phyloP scores from a whole-genome alignment of 2,329 filamentous ascomycete species.

The Alternaria brassicae region DNA sequence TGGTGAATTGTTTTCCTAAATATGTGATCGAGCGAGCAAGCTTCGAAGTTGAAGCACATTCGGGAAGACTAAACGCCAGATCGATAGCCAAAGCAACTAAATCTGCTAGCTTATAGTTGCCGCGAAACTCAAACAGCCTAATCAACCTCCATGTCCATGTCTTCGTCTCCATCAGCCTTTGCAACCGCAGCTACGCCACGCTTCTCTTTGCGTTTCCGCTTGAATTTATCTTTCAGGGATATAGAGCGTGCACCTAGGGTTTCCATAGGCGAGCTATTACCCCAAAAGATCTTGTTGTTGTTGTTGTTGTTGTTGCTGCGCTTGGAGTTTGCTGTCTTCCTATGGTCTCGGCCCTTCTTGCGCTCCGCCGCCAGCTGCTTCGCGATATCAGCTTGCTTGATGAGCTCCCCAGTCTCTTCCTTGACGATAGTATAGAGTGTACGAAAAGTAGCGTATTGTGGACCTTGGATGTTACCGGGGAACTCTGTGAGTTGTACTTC shows the following conservation, averaged over 20 bases:
- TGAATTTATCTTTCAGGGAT: neutral
- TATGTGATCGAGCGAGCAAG: neutral
- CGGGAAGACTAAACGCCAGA: neutral
- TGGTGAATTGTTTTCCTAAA: neutral
- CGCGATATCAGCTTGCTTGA: neutral
- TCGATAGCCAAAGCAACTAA: neutral
- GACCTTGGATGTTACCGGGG: neutral
- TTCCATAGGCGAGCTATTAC: neutral
- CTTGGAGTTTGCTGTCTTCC: neutral
- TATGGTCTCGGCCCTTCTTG: neutral
- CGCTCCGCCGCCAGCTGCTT: neutral
- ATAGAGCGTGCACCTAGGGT: neutral
- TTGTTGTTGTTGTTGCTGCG: neutral
- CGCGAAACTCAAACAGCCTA: neutral
- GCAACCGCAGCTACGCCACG: neutral
- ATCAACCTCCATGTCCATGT: conserved; percentile 11
- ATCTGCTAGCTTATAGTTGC: neutral
- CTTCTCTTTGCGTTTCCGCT: neutral
- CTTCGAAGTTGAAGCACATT: neutral
- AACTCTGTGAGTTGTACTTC: neutral
- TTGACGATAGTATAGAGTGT: conserved; percentile 1
- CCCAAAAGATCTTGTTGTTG: neutral
- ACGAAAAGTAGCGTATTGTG: conserved; percentile 6
- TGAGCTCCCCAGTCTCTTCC: neutral
- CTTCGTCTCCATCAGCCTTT: neutral